Evolutionary conservation across 176 grass and related monocot species (phyloP), one percentile per base, ranked within the genome.

Genomic region (Themeda triandra): DNA sequence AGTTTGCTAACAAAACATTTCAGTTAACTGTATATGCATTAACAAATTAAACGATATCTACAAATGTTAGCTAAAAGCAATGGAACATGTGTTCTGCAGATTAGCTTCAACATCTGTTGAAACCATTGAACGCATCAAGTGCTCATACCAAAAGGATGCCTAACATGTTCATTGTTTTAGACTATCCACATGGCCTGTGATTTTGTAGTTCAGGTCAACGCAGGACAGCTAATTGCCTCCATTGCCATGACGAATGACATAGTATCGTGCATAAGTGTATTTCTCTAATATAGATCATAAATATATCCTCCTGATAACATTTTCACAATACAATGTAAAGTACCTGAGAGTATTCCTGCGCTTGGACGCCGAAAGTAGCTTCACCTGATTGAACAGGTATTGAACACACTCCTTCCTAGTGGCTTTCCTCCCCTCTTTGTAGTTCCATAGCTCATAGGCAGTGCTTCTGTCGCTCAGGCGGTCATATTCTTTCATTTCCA

Each of bases 351-450:
- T 77, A 51, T 69, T 45, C 65, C 73, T 32, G 71, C 63, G 71
- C 48, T 69, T 78, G 7, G 28, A 8, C 40, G 0, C 12, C 21
- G 27, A 25, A 67, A 78, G 53, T 37, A 13, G 24, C 56, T 83
- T 83, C 66, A 88, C 74, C 69, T 88, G 21, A 41, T 23, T 41
- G 6, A 10, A 65, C 25, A 84, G 13, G 23, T 72, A 36, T 10
- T 84, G 33, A 10, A 84, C 24, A 42, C 81, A 78, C 75, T 84
- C 80, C 44, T 10, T 24, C 5, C 13, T 29, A 10, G 81, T 79
- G 45, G 81, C 87, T 67, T 65, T 88, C 81, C 67, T 88, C 19
- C 58, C 80, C 19, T 79, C 87, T 75, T 74, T 79, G 58, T 79
- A 79, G 58, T 84, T 84, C 81, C 87, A 84, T 2, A 84, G 42